Evolutionary conservation across 164 flowering plant species (phyloP).

Genomic region (Berberis vulgaris): DNA sequence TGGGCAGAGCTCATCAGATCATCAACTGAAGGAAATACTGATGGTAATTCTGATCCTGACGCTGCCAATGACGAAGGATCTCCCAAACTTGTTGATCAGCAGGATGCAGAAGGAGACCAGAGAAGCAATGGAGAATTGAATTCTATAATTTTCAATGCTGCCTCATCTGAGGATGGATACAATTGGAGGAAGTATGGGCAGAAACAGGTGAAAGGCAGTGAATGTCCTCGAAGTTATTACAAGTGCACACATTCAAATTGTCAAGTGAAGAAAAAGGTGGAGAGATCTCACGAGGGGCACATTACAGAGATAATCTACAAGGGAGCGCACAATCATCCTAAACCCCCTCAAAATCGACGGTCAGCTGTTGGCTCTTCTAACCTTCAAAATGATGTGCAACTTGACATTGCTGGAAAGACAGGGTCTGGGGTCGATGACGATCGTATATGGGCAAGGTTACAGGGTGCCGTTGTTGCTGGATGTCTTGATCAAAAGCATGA

Average conservation of each 20-base stretch:
- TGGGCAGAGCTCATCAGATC: conserved; percentile 23
- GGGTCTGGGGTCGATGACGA: conserved; percentile 27
- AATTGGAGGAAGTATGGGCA: too few relatives aligned
- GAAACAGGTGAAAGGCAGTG: too few relatives aligned
- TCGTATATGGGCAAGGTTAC: conserved; percentile 27
- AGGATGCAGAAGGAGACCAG: conserved; percentile 1
- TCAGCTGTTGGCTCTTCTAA: conserved; percentile 18
- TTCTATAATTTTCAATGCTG: conserved; percentile 22
- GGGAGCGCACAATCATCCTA: conserved; percentile 80
- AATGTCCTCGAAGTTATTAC: too few relatives aligned
- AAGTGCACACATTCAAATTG: conserved; percentile 58
- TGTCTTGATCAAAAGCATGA: conserved; percentile 46
- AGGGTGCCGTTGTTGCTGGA: conserved; percentile 23
- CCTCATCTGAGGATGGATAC: conserved; percentile 5
- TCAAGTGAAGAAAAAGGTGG: conserved; percentile 87
- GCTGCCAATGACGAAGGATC: conserved; percentile 31
- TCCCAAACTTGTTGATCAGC: conserved; percentile 36
- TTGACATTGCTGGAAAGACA: conserved; percentile 33
- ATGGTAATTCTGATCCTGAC: conserved; percentile 12
- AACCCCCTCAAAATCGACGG: conserved; percentile 67
- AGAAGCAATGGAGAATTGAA: conserved; percentile 22
- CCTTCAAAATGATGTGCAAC: conserved; percentile 30
- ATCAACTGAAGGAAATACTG: conserved; percentile 13
- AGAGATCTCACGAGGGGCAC: conserved; percentile 51
- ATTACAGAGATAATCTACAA: conserved; percentile 49